Conservation (phyloP, 345 rosid species). For the Aquilaria sinensis region DNA sequence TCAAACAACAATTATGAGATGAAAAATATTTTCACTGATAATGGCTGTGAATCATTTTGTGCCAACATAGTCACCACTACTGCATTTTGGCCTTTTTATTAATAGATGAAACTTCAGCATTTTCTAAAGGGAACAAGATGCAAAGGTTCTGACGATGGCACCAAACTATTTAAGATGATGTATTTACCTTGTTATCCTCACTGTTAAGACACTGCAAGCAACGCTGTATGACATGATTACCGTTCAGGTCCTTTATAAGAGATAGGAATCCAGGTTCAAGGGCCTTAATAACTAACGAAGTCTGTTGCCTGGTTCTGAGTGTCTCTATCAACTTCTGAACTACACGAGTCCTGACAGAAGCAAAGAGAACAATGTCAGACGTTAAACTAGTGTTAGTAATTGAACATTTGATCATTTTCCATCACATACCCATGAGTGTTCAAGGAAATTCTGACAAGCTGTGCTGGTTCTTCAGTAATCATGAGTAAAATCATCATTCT, state of each 20-base stretch:
- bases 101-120: too few relatives aligned
- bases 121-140: too few relatives aligned
- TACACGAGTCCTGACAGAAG: conserved; percentile 43
- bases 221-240: conserved; percentile 67
- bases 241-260: conserved; percentile 52
- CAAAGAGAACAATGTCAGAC: conserved; percentile 4
- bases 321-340: conserved; percentile 56
- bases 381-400: background rate
- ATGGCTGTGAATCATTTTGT: too few relatives aligned
- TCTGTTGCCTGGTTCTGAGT: conserved; percentile 47
- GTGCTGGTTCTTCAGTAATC: conserved; percentile 29
- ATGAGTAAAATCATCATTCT: conserved; percentile 30
- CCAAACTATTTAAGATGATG: background rate
- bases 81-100: too few relatives aligned
- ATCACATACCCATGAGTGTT: conserved; percentile 36
- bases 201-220: conserved; percentile 51
- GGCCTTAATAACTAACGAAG: conserved; percentile 34
- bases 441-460: conserved; percentile 31
- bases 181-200: conserved; percentile 49
- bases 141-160: too few relatives aligned
- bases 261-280: conserved; percentile 47
- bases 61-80: too few relatives aligned
- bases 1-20: too few relatives aligned
- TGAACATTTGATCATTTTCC: background rate
- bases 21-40: too few relatives aligned